phyloP scores from a whole-genome alignment of 2,329 filamentous ascomycete species.

The Fusarium liriodendri region DNA sequence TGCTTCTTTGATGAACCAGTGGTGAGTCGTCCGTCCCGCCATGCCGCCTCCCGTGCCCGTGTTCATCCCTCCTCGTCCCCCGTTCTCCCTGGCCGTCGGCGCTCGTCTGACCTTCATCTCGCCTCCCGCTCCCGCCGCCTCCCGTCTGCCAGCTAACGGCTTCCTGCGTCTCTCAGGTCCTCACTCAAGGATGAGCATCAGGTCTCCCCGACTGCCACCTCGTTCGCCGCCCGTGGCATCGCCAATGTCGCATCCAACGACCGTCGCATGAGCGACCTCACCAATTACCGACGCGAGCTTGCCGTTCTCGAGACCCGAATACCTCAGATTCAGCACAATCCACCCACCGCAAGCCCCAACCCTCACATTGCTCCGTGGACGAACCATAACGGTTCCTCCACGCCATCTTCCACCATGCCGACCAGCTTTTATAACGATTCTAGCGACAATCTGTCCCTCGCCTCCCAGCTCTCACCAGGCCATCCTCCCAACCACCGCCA shows the following conservation, averaged over 20 bases:
- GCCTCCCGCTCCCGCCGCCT: slow-evolving; percentile 14
- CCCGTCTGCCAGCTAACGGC: slow-evolving; percentile 32
- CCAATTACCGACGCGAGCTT: slow-evolving; percentile 78
- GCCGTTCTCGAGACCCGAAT: slow-evolving; percentile 73
- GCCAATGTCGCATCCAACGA: slow-evolving; percentile 59
- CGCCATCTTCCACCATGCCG: slow-evolving; percentile 53
- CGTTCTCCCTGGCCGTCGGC: slow-evolving; percentile 24
- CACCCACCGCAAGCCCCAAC: slow-evolving; percentile 63
- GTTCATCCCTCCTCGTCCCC: slow-evolving; percentile 23
- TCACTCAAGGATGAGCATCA: slow-evolving; percentile 54
- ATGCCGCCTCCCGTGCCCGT: slow-evolving; percentile 30
- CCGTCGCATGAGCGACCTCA: slow-evolving; percentile 70
- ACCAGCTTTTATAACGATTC: slow-evolving; percentile 81
- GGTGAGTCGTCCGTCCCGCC: slow-evolving; percentile 36
- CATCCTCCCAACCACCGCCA: slow-evolving; percentile 59
- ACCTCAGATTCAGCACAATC: slow-evolving; percentile 65
- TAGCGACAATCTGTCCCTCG: slow-evolving; percentile 72
- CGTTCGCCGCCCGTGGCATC: slow-evolving; percentile 55
- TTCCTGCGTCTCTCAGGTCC: slow-evolving; percentile 38
- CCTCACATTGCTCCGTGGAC: slow-evolving; percentile 71
- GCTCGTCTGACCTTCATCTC: slow-evolving; percentile 25
- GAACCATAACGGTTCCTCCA: slow-evolving; percentile 54
- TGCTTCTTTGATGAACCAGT: slow-evolving; percentile 41
- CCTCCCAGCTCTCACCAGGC: slow-evolving; percentile 76
- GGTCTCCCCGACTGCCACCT: slow-evolving; percentile 62